Conservation (phyloP, 495 filamentous ascomycete species). For the Penicillium atrosanguineum region DNA sequence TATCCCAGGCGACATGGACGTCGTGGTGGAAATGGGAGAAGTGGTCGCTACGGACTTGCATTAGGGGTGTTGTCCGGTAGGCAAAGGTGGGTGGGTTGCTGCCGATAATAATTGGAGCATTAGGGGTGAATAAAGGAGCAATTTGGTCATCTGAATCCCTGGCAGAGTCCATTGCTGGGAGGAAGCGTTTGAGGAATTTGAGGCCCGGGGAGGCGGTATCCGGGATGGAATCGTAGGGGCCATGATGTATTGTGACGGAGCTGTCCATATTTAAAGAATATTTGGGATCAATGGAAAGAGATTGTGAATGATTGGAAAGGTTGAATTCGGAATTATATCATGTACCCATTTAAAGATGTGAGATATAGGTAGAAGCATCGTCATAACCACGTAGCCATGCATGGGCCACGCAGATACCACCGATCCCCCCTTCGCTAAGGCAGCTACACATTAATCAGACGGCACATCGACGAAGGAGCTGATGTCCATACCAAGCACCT, state of each 20-base stretch:
- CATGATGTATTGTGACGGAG: constrained; percentile 14
- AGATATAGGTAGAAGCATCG: neutral
- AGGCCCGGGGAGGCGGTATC: constrained; percentile 18
- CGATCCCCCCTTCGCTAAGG: too few species aligned
- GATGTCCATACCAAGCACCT: neutral
- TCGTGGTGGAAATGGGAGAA: constrained; percentile 16
- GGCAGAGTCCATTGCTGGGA: constrained; percentile 22
- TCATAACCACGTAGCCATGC: constrained; percentile 7
- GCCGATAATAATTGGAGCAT: constrained; percentile 17
- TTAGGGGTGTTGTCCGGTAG: constrained; percentile 10
- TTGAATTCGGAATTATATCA: too few species aligned
- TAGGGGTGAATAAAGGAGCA: constrained; percentile 14
- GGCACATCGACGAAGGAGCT: neutral
- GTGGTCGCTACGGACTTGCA: constrained; percentile 19
- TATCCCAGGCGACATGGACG: constrained; percentile 26
- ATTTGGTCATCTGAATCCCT: constrained; percentile 6
- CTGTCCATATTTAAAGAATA: constrained; percentile 11
- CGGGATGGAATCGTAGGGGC: constrained; percentile 19
- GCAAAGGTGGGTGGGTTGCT: constrained; percentile 14
- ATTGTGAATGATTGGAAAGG: too few species aligned
- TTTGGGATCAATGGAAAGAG: too few species aligned
- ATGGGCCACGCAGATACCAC: too few species aligned
- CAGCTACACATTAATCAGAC: neutral
- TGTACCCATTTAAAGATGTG: neutral
- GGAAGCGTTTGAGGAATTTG: constrained; percentile 19